phyloP scores from a whole-genome alignment of 208 protist genomes.

The Acanthamoeba triangularis region DNA sequence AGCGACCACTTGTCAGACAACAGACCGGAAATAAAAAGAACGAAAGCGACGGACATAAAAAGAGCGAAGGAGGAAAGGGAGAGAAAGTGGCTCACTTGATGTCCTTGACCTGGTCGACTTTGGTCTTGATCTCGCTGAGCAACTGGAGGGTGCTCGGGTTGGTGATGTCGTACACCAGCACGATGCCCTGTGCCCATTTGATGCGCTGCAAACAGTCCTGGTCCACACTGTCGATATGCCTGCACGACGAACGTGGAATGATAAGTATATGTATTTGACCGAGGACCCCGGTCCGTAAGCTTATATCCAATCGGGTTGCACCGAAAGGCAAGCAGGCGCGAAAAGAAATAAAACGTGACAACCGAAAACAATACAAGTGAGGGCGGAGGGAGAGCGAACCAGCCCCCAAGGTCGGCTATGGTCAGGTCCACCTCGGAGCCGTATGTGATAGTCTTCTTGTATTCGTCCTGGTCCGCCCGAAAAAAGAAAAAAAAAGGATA shows the following conservation, averaged over 20 bases:
- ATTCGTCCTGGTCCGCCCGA: neutral
- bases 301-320: too few relatives aligned
- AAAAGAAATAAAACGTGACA: too few relatives aligned
- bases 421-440: conserved; percentile 21
- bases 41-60: neutral
- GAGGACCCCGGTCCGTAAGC: too few relatives aligned
- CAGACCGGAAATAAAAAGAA: neutral
- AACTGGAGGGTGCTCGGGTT: neutral
- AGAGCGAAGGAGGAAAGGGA: neutral
- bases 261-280: too few relatives aligned
- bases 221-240: neutral
- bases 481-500: neutral
- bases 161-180: conserved; percentile 18
- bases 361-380: neutral
- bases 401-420: conserved; percentile 41
- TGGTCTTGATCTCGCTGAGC: neutral
- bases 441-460: conserved; percentile 49
- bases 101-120: conserved; percentile 25
- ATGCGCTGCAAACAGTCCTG: conserved; percentile 33
- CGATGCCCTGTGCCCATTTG: conserved; percentile 29
- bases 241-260: neutral
- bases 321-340: neutral
- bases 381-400: neutral
- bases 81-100: neutral
- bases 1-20: neutral